Conservation (phyloP, 1,139 yeast genomes). For the Torulaspora pretoriensis region DNA sequence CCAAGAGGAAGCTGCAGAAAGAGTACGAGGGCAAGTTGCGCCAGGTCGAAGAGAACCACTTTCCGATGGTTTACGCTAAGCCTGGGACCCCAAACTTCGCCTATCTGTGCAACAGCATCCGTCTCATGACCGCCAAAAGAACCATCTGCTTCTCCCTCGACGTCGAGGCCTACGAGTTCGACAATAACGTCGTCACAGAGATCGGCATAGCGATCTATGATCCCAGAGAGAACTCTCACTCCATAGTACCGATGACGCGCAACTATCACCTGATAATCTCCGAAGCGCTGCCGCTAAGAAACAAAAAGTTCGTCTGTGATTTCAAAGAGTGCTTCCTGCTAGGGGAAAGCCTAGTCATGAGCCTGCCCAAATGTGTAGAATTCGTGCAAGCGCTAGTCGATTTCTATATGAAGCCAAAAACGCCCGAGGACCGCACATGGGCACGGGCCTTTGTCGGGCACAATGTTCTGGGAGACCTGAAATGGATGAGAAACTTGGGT, state of each 20-base stretch:
- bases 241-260: constrained; percentile 33
- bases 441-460: constrained; percentile 60
- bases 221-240: constrained; percentile 41
- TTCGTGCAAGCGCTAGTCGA: constrained; percentile 45
- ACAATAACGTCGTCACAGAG: constrained; percentile 51
- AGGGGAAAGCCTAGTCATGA: constrained; percentile 49
- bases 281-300: constrained; percentile 46
- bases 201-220: constrained; percentile 67
- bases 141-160: constrained; percentile 53
- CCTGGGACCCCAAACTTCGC: constrained; percentile 27
- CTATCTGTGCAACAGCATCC: constrained; percentile 27
- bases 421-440: constrained; percentile 27
- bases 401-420: constrained; percentile 38
- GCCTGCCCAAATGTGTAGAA: constrained; percentile 37
- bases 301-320: constrained; percentile 62
- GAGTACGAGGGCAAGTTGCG: constrained; percentile 12
- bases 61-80: constrained; percentile 23
- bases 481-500: constrained; percentile 49
- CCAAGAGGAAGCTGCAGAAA: constrained; percentile 8
- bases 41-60: constrained; percentile 19
- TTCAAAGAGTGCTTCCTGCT: constrained; percentile 54
- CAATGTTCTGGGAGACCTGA: constrained; percentile 57
- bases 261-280: constrained; percentile 55
- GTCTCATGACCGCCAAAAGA: constrained; percentile 29
- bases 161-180: constrained; percentile 60